Evolutionary conservation across 2,329 filamentous ascomycete genomes (phyloP).

Genomic region (Cercospora janseana): DNA sequence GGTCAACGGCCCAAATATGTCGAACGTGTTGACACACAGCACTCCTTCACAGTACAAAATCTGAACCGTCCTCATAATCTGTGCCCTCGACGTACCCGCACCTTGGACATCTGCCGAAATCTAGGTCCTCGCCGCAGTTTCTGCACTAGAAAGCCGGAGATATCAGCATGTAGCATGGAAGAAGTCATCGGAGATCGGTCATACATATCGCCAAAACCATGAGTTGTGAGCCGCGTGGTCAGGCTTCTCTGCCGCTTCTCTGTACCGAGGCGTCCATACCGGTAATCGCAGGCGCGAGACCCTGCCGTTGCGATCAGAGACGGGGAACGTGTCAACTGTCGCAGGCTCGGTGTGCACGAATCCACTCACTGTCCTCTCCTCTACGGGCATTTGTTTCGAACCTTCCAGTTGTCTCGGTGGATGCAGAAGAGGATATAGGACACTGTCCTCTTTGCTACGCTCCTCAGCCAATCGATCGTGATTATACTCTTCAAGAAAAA

Average conservation of each 20-base stretch:
- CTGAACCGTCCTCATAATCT: not conserved
- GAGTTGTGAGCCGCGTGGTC: not conserved
- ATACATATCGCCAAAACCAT: not conserved
- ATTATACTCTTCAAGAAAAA: slow-evolving; percentile 20
- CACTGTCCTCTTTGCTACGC: slow-evolving; percentile 5
- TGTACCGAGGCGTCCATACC: not conserved
- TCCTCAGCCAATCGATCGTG: slow-evolving; percentile 1
- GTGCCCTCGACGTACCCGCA: not conserved
- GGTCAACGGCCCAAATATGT: too few species aligned
- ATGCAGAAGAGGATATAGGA: not conserved
- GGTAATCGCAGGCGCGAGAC: not conserved
- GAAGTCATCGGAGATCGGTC: too few species aligned
- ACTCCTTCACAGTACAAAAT: not conserved
- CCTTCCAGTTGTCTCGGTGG: not conserved
- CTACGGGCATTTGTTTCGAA: not conserved
- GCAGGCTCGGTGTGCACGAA: not conserved
- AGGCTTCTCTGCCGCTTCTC: not conserved
- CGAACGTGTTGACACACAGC: not conserved
- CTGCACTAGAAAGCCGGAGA: not conserved
- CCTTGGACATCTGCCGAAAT: not conserved
- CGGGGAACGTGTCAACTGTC: not conserved
- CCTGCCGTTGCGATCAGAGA: slow-evolving; percentile 1
- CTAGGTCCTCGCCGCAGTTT: not conserved
- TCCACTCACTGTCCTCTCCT: slow-evolving; percentile 2
- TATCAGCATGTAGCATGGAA: too few species aligned